These are phyloP conservation scores for Oenanthe javanica DNA, from an alignment of 140 eudicot genomes.

Conservation along the genomic window DNA sequence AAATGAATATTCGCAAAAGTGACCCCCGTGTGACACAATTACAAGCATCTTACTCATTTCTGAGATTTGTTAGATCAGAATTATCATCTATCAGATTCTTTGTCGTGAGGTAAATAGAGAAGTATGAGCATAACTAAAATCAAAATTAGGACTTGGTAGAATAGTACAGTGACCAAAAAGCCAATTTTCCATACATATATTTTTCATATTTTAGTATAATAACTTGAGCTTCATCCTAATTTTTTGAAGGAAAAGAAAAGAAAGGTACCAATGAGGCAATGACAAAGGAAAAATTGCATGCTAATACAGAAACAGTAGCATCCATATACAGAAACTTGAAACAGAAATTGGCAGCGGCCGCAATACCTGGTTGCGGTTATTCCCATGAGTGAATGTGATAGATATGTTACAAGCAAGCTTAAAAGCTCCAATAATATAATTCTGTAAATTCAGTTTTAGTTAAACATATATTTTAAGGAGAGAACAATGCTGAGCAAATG, in stretches of 20 bases:
- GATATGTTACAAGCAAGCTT: conserved; percentile 80
- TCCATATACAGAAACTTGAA: neutral
- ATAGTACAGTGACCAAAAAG: neutral
- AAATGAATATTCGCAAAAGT: too few species aligned
- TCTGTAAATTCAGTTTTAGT: conserved; percentile 20
- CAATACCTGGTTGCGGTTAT: conserved; percentile 91
- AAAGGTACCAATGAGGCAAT: neutral
- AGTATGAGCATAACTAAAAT: too few species aligned
- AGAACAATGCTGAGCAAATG: neutral
- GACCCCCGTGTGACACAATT: too few species aligned
- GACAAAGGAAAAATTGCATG: neutral
- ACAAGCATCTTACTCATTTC: neutral
- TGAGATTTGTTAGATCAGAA: neutral
- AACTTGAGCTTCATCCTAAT: neutral
- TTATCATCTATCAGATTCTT: neutral
- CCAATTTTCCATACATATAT: neutral
- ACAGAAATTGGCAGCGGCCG: conserved; percentile 5
- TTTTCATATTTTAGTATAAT: neutral
- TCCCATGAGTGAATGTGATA: conserved; percentile 61
- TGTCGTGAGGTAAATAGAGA: neutral
- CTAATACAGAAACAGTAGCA: neutral
- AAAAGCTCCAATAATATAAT: conserved; percentile 83
- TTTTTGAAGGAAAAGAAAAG: too few species aligned
- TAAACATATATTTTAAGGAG: neutral
- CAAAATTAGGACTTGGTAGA: neutral